phyloP scores from a whole-genome alignment of 2,329 filamentous ascomycete genomes.

The Herpotrichia juniperi region DNA sequence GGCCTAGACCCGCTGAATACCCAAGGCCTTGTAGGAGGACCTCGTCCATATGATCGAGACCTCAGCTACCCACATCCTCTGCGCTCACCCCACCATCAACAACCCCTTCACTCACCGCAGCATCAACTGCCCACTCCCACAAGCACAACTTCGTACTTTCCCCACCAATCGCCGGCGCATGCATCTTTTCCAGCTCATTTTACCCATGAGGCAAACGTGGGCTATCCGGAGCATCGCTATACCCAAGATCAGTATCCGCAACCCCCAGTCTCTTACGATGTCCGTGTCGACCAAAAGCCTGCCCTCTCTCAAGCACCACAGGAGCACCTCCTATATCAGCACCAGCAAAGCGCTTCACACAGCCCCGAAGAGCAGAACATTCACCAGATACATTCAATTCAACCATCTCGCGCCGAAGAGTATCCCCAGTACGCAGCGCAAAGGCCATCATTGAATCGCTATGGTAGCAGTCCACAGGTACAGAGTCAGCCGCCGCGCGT shows the following conservation, averaged over 20 bases:
- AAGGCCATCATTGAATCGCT: slow-evolving; percentile 25
- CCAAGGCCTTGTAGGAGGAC: slow-evolving; percentile 20
- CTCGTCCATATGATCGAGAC: slow-evolving; percentile 29
- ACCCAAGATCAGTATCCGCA: slow-evolving; percentile 32
- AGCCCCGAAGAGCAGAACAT: slow-evolving; percentile 26
- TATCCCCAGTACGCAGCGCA: slow-evolving; percentile 29
- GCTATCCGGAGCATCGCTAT: slow-evolving; percentile 30
- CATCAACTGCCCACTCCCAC: slow-evolving; percentile 35
- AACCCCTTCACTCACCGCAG: slow-evolving; percentile 36
- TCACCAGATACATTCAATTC: slow-evolving; percentile 28
- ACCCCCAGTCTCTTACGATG: slow-evolving; percentile 31
- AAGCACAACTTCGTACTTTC: slow-evolving; percentile 38
- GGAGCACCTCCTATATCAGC: slow-evolving; percentile 31
- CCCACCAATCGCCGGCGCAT: slow-evolving; percentile 36
- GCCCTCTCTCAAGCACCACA: slow-evolving; percentile 26
- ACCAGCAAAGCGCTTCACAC: slow-evolving; percentile 23
- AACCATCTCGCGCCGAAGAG: slow-evolving; percentile 28
- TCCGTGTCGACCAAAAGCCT: slow-evolving; percentile 24
- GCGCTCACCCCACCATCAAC: slow-evolving; percentile 38
- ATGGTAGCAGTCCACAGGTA: slow-evolving; percentile 30
- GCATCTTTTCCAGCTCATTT: slow-evolving; percentile 29
- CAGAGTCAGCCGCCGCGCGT: slow-evolving; percentile 20
- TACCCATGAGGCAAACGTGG: slow-evolving; percentile 20
- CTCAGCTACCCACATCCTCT: slow-evolving; percentile 36
- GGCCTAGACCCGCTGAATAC: slow-evolving; percentile 15